Conservation (phyloP, 768 basidiomycete species). For the Daedaleopsis sinensis region DNA sequence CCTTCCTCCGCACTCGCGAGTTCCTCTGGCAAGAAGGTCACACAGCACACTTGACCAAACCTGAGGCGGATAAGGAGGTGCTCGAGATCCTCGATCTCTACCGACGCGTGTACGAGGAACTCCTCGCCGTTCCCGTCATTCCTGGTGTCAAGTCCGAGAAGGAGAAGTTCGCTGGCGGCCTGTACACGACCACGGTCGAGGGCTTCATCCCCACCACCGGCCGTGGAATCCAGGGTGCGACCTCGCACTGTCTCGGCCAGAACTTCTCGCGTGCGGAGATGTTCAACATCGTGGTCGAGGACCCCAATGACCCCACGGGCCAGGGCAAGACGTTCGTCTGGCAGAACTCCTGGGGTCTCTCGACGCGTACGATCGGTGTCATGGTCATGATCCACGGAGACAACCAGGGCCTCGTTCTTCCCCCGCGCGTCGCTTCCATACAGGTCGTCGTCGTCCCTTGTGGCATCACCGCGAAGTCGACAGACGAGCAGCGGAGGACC, state of each 20-base stretch:
- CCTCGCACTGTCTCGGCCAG: conserved; percentile 97
- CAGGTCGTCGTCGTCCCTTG: conserved; percentile 94
- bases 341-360: conserved; percentile 99
- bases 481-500: conserved; percentile 61
- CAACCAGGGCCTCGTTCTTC: conserved; percentile 94
- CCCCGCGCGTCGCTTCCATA: conserved; percentile 92
- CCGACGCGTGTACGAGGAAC: conserved; percentile 92
- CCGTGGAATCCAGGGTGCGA: conserved; percentile 97
- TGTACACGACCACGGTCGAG: conserved; percentile 98
- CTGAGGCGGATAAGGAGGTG: conserved; percentile 91
- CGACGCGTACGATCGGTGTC: conserved; percentile 94
- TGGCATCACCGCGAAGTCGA: conserved; percentile 87
- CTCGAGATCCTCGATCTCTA: conserved; percentile 95
- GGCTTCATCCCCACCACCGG: conserved; percentile 98
- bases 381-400: conserved; percentile 99
- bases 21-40: conserved; percentile 99
- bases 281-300: conserved; percentile 98
- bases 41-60: conserved; percentile 88
- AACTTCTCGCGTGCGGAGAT: conserved; percentile 96
- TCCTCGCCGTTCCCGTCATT: conserved; percentile 96
- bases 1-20: conserved; percentile 98
- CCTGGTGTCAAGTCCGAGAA: conserved; percentile 98
- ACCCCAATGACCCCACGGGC: conserved; percentile 74
- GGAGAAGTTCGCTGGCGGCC: conserved; percentile 97
- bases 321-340: conserved; percentile 82